These are phyloP conservation scores for Eucalyptus pauciflora DNA, from an alignment of 345 rosid species.

Conservation along the genomic window DNA sequence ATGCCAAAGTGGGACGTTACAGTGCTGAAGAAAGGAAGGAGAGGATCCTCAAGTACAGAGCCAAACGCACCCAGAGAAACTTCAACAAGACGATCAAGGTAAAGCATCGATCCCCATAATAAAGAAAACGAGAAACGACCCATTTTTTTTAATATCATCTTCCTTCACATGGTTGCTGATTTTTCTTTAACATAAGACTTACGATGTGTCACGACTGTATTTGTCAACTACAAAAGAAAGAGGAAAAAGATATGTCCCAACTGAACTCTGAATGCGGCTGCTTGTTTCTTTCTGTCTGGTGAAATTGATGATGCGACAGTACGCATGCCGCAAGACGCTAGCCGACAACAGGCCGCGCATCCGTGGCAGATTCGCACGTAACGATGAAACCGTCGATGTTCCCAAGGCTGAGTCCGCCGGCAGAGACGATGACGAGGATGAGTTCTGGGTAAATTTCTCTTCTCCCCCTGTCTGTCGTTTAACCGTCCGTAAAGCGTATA, in stretches of 20 bases:
- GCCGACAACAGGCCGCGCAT: constrained; percentile 91
- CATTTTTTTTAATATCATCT: not conserved
- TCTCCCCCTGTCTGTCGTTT: not conserved
- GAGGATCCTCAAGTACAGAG: constrained; percentile 82
- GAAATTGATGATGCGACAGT: constrained; percentile 8
- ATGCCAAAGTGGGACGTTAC: constrained; percentile 67
- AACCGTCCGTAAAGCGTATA: not conserved
- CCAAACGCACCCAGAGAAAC: constrained; percentile 82
- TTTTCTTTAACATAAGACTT: not conserved
- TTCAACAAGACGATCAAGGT: constrained; percentile 95
- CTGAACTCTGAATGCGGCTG: not conserved
- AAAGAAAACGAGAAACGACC: not conserved
- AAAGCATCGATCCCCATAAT: not conserved
- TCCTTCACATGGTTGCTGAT: not conserved
- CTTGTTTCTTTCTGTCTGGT: not conserved
- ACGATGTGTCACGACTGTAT: not conserved
- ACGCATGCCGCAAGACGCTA: constrained; percentile 89
- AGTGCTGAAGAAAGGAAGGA: constrained; percentile 83
- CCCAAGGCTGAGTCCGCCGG: constrained; percentile 37
- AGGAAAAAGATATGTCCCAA: not conserved
- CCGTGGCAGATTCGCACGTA: constrained; percentile 97
- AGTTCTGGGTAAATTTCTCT: constrained; percentile 41
- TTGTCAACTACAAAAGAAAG: not conserved
- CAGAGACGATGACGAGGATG: constrained; percentile 60
- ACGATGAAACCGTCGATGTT: constrained; percentile 56